Evolutionary conservation across 768 basidiomycete genomes (phyloP).

Genomic region (Lactarius hatsudake): DNA sequence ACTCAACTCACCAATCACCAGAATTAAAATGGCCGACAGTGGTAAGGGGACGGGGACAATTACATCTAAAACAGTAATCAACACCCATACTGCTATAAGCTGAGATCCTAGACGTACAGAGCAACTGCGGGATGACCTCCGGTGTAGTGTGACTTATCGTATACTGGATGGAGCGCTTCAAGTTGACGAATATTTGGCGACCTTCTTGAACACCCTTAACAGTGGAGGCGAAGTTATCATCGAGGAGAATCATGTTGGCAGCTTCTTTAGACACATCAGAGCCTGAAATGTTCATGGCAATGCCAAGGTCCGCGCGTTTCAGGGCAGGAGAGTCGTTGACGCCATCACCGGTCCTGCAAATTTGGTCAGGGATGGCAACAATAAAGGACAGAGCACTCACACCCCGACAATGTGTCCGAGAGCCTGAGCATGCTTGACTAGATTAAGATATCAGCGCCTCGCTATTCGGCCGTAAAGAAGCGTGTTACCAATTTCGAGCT

Average conservation of each 20-base stretch:
- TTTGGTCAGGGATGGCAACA: slow-evolving; percentile 6
- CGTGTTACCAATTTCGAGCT: slow-evolving; percentile 60
- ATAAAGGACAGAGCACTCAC: slow-evolving; percentile 39
- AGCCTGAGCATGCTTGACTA: slow-evolving; percentile 70
- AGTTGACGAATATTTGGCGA: slow-evolving; percentile 65
- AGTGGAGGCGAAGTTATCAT: slow-evolving; percentile 71
- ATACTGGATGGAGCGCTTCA: slow-evolving; percentile 70
- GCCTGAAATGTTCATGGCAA: slow-evolving; percentile 74
- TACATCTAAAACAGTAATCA: slow-evolving; percentile 44
- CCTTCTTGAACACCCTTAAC: slow-evolving; percentile 71
- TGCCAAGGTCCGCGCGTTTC: slow-evolving; percentile 70
- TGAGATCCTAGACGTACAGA: slow-evolving; percentile 42
- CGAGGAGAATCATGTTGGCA: slow-evolving; percentile 70
- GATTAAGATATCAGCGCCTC: slow-evolving; percentile 3
- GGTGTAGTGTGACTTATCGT: slow-evolving; percentile 67
- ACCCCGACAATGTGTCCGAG: slow-evolving; percentile 71
- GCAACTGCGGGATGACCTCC: slow-evolving; percentile 65
- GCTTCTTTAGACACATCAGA: slow-evolving; percentile 75
- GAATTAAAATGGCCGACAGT: slow-evolving; percentile 63
- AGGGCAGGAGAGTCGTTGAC: slow-evolving; percentile 71
- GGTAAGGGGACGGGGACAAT: slow-evolving; percentile 66
- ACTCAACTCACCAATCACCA: slow-evolving; percentile 56
- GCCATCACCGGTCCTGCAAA: slow-evolving; percentile 60
- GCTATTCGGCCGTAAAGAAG: background rate
- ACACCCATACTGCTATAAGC: background rate